phyloP scores from a whole-genome alignment of 2,329 filamentous ascomycete genomes.

The Beauveria varroae region DNA sequence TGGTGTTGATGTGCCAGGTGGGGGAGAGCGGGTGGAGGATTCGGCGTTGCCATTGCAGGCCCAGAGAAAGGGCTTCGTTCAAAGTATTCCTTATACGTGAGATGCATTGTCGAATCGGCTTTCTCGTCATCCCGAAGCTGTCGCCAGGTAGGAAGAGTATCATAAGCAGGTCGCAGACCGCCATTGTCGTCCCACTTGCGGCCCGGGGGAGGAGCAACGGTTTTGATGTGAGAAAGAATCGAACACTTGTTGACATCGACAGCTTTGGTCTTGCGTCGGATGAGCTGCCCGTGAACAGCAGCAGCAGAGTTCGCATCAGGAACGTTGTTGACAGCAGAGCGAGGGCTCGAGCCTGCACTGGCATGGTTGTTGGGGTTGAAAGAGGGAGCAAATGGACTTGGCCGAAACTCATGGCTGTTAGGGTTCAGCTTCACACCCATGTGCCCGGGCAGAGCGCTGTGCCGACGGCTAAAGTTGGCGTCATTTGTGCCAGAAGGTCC shows the following conservation, averaged over 20 bases:
- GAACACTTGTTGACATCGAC: constrained; percentile 63
- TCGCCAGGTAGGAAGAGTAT: constrained; percentile 81
- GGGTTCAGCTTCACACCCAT: constrained; percentile 54
- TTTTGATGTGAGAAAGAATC: constrained; percentile 47
- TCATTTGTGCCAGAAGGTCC: constrained; percentile 58
- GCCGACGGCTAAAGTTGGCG: constrained; percentile 43
- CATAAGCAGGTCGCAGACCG: constrained; percentile 76
- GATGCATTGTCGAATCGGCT: constrained; percentile 51
- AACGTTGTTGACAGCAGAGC: constrained; percentile 48
- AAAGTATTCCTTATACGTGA: constrained; percentile 73
- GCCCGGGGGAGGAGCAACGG: constrained; percentile 42
- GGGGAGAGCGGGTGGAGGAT: constrained; percentile 59
- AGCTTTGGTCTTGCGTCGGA: constrained; percentile 64
- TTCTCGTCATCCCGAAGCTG: constrained; percentile 66
- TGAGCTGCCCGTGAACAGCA: constrained; percentile 40
- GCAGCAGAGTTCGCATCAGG: constrained; percentile 22
- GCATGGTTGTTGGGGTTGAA: constrained; percentile 67
- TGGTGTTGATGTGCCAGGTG: constrained; percentile 78
- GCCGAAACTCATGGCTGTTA: constrained; percentile 72
- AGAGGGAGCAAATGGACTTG: constrained; percentile 68
- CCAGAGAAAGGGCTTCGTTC: constrained; percentile 55
- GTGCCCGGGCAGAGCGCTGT: constrained; percentile 43
- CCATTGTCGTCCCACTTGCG: constrained; percentile 67
- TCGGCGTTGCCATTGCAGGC: constrained; percentile 58
- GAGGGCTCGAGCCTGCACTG: constrained; percentile 68